These are phyloP conservation scores for Solanum chaucha DNA, from an alignment of 257 asterid genomes.

Conservation along the genomic window DNA sequence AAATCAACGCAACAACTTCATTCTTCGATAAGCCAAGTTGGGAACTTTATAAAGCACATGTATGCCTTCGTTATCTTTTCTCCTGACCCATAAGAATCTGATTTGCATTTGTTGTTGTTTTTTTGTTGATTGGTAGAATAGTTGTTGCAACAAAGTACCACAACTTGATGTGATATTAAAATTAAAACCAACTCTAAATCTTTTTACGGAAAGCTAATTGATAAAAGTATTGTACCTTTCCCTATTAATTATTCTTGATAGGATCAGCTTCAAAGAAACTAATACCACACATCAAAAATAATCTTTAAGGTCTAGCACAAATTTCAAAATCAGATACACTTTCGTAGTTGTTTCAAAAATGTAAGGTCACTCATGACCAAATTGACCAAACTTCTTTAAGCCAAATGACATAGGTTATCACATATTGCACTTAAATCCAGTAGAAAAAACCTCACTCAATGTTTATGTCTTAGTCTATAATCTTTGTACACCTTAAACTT, in stretches of 20 bases:
- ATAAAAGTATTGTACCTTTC: background rate
- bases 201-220: no score
- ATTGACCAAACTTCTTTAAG: background rate
- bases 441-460: background rate
- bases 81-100: no score
- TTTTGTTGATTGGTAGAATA: background rate
- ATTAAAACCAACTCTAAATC: no score
- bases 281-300: background rate
- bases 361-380: background rate
- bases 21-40: no score
- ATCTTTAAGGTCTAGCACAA: background rate
- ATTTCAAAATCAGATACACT: no score
- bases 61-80: no score
- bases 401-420: background rate
- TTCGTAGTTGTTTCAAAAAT: background rate
- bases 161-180: background rate
- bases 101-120: background rate
- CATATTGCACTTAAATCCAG: background rate
- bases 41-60: no score
- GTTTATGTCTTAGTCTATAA: no score
- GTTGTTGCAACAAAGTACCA: background rate
- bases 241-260: background rate
- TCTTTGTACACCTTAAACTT: background rate
- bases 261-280: background rate
- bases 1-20: no score